phyloP scores from a whole-genome alignment of 139 green algal genomes.

The Pseudopediastrum boryanum region DNA sequence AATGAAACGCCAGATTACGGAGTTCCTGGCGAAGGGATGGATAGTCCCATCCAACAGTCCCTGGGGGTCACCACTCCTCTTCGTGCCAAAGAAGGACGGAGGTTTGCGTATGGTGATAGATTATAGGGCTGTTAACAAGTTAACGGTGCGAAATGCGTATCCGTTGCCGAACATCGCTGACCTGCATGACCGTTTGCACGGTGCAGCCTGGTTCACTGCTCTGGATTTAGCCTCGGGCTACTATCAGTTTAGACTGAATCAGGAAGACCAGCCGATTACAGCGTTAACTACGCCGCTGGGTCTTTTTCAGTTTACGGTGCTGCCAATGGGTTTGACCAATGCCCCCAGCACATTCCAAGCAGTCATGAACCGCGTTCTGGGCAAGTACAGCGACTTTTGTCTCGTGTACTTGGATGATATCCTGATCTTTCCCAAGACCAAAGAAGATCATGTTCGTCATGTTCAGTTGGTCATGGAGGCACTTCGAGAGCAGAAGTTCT shows the following conservation, averaged over 20 bases:
- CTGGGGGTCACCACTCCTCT: constrained; percentile 53
- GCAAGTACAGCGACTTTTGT: constrained; percentile 26
- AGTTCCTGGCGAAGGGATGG: too few species aligned
- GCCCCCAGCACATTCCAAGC: constrained; percentile 39
- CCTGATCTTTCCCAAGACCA: constrained; percentile 34
- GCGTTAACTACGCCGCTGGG: constrained; percentile 45
- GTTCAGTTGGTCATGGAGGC: constrained; percentile 19
- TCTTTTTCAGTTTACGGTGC: constrained; percentile 29
- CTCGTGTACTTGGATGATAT: constrained; percentile 49
- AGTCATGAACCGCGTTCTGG: constrained; percentile 34
- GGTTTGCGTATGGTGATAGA: constrained; percentile 61
- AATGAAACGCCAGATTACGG: too few species aligned
- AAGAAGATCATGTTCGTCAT: constrained; percentile 26
- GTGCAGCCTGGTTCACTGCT: neutral
- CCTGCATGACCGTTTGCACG: constrained; percentile 40
- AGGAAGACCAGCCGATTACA: constrained; percentile 17
- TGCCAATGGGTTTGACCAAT: constrained; percentile 37
- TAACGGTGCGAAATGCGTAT: constrained; percentile 63
- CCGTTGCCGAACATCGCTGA: constrained; percentile 56
- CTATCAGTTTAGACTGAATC: constrained; percentile 14
- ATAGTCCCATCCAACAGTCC: too few species aligned
- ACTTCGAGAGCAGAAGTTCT: constrained; percentile 34
- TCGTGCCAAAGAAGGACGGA: constrained; percentile 68
- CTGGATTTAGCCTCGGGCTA: too few species aligned
- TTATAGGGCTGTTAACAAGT: constrained; percentile 62